Percentiles rank a stretch among this genome's conserved stretches.
Evolutionary conservation across 495 filamentous ascomycete genomes (phyloP).

Genomic region (Aspergillus saccharolyticus): DNA sequence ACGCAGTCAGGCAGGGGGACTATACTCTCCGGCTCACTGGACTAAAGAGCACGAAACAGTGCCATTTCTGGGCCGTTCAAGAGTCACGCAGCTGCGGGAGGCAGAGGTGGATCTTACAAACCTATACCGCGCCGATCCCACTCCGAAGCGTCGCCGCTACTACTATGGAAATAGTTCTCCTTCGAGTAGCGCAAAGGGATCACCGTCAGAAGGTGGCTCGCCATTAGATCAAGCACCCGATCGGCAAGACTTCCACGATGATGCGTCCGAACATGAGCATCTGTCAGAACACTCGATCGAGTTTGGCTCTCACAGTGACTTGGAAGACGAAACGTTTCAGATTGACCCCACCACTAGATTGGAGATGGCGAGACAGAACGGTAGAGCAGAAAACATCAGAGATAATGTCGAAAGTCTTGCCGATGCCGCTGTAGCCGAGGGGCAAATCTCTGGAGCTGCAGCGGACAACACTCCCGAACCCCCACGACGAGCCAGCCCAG

Average conservation of each 20-base stretch:
- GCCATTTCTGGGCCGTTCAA: slow-evolving; percentile 30
- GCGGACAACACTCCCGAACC: slow-evolving; percentile 25
- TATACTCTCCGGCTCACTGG: slow-evolving; percentile 32
- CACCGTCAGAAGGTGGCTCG: slow-evolving; percentile 12
- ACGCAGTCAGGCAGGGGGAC: slow-evolving; percentile 12
- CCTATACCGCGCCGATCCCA: slow-evolving; percentile 32
- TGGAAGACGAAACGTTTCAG: slow-evolving; percentile 22
- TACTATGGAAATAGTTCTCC: slow-evolving; percentile 39
- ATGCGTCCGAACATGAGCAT: slow-evolving; percentile 7
- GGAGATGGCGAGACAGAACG: slow-evolving; percentile 14
- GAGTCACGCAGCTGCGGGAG: slow-evolving; percentile 35
- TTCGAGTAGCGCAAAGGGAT: slow-evolving; percentile 17
- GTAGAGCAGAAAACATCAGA: slow-evolving; percentile 8
- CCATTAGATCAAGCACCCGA: slow-evolving; percentile 10
- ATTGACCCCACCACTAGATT: slow-evolving; percentile 23
- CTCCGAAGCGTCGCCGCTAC: slow-evolving; percentile 39
- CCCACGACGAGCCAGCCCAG: slow-evolving; percentile 13
- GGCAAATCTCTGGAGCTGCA: slow-evolving; percentile 14
- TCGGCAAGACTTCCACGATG: slow-evolving; percentile 1
- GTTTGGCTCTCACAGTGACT: slow-evolving; percentile 25
- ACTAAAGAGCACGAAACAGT: slow-evolving; percentile 25
- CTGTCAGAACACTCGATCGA: slow-evolving; percentile 14
- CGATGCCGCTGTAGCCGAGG: slow-evolving; percentile 16
- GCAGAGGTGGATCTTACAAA: slow-evolving; percentile 36
- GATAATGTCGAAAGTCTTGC: slow-evolving; percentile 16